Evolutionary conservation across 75 land plant genomes (phyloP), one percentile per base, ranked within the genome.

Genomic region (Pinus tabuliformis): DNA sequence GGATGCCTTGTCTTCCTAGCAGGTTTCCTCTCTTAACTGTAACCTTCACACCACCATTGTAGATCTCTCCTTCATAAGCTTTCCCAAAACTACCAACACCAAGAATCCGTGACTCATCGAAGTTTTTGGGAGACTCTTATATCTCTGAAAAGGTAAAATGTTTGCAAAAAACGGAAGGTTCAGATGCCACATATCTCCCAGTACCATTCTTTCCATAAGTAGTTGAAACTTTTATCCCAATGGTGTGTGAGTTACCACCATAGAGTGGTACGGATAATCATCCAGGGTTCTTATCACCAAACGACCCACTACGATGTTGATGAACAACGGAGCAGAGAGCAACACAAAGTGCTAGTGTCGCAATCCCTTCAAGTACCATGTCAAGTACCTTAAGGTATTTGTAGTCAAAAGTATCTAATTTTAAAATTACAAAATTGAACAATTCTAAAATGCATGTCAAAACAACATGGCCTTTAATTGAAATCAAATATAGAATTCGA

Each of bases 31-130:
- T 26, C 26, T 26, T 26, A 26, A 26, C 26, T 26, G 0, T 0
- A 26, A 26, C 26, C 26, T 26, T 26, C 26, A 26, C 81, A 1
- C 78, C 73, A 26, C 26, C 26, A 26, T 84, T 88, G 56, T 86
- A 85, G 18, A 88, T 56, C 28, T 59, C 77, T 6, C 93, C 91
- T 72, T 82, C 77, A 65, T 91, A 91, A n/a, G 89, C 88, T 75
- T 83, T 86, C 7, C 88, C 86, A 64, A 86, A 86, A 3, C 87
- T 85, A 42, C 87, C 87, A 17, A 36, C 26, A 26, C 0, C 26
- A 26, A 26, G 0, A 26, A 26, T 26, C 0, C 0, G 26, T 26
- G 26, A 26, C 54, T 86, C 86, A 62, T 86, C 86, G 30, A 83
- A 86, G 77, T 72, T 58, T 16, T 83, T 80, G 4, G 88, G 80